Evolutionary conservation across 129 eudicot species (phyloP).

Genomic region (Dittrichia graveolens): DNA sequence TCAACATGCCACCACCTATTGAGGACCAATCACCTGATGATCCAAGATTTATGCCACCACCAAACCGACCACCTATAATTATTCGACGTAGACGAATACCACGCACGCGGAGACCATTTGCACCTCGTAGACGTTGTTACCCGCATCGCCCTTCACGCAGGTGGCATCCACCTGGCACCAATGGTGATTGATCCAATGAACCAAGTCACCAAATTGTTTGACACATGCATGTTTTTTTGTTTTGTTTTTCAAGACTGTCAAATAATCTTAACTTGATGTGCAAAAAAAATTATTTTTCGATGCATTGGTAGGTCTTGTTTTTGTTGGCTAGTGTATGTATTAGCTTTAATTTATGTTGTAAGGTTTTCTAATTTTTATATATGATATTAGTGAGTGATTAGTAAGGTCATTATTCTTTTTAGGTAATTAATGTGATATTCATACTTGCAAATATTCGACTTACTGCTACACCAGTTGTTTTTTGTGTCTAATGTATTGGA

Average conservation of each 20-base stretch:
- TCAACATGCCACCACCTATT: neutral
- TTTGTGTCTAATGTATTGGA: too few species aligned
- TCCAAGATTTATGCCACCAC: constrained; percentile 7
- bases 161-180: constrained; percentile 18
- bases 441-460: too few species aligned
- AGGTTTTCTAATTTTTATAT: neutral
- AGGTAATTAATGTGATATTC: neutral
- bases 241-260: neutral
- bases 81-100: neutral
- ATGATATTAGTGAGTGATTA: constrained; percentile 7
- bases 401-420: neutral
- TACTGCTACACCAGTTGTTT: too few species aligned
- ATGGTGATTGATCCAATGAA: constrained; percentile 7
- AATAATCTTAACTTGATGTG: constrained; percentile 26
- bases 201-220: neutral
- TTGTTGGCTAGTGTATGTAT: constrained; percentile 6
- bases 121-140: neutral
- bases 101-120: constrained; percentile 12
- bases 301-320: constrained; percentile 16
- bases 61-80: neutral
- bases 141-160: constrained; percentile 11
- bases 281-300: constrained; percentile 6
- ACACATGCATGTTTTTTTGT: neutral
- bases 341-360: constrained; percentile 3
- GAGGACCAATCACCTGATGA: constrained; percentile 14